A percentile compares a stretch with the other conserved stretches of the same genome.
Evolutionary conservation across 306 rosid species (phyloP).

Genomic region (Begonia masoniana): DNA sequence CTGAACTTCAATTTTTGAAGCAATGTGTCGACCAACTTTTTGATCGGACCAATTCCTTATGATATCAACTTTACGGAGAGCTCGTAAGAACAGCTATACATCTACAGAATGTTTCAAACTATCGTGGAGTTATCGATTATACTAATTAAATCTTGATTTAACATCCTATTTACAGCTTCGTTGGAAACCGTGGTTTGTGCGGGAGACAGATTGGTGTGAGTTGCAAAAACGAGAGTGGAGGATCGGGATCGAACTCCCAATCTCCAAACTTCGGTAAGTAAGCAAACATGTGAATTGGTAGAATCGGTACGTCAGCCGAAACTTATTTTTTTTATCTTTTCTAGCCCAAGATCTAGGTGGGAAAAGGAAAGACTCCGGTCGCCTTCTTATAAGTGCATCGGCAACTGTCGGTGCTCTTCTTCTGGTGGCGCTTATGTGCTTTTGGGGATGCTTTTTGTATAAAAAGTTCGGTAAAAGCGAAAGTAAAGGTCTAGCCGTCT

Average conservation of each 20-base stretch:
- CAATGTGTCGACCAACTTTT: conserved; percentile 83
- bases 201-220: conserved; percentile 49
- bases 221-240: conserved; percentile 56
- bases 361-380: conserved; percentile 83
- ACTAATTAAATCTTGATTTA: background rate
- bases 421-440: conserved; percentile 98
- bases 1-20: conserved; percentile 18
- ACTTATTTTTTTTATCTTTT: background rate
- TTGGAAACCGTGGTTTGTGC: conserved; percentile 86
- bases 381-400: conserved; percentile 89
- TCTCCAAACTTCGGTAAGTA: conserved; percentile 36
- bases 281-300: background rate
- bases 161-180: conserved; percentile 40
- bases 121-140: background rate
- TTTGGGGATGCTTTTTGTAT: conserved; percentile 97
- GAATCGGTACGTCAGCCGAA: background rate
- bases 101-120: no score
- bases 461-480: conserved; percentile 80
- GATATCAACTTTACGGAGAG: conserved; percentile 58
- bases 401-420: conserved; percentile 98
- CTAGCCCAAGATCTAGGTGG: conserved; percentile 46
- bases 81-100: conserved; percentile 54
- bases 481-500: conserved; percentile 54
- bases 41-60: conserved; percentile 78
- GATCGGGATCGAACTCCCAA: conserved; percentile 27